Evolutionary conservation across 495 filamentous ascomycete species (phyloP).

Genomic region (Saxophila tyrrhenica): DNA sequence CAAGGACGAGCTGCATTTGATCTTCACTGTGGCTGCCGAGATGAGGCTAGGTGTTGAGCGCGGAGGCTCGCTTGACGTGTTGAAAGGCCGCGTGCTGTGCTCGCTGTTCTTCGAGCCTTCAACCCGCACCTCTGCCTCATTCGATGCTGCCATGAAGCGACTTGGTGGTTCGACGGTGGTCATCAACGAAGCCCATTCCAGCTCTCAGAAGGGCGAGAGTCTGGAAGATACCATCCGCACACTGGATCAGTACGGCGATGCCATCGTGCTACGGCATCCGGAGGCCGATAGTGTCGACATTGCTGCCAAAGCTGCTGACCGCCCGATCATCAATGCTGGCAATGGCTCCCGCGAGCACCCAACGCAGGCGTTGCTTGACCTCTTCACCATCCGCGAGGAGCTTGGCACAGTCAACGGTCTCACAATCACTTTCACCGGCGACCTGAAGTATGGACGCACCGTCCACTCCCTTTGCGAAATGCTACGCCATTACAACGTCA

Average conservation of each 20-base stretch:
- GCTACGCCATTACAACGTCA: constrained; percentile 86
- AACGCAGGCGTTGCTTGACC: constrained; percentile 94
- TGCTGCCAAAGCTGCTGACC: constrained; percentile 73
- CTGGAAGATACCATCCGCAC: constrained; percentile 90
- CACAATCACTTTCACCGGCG: constrained; percentile 90
- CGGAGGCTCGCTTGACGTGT: constrained; percentile 74
- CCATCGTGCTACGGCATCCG: constrained; percentile 86
- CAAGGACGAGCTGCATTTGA: constrained; percentile 72
- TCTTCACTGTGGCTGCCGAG: constrained; percentile 93
- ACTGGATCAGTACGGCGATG: constrained; percentile 86
- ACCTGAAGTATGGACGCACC: constrained; percentile 83
- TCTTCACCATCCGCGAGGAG: constrained; percentile 97
- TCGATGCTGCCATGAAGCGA: constrained; percentile 96
- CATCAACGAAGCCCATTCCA: constrained; percentile 69
- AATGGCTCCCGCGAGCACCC: constrained; percentile 94
- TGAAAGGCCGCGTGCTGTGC: constrained; percentile 74
- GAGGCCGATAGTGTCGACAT: constrained; percentile 62
- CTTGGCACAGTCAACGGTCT: constrained; percentile 86
- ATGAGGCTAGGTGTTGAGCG: constrained; percentile 89
- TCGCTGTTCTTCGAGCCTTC: constrained; percentile 97
- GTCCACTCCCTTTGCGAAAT: constrained; percentile 91
- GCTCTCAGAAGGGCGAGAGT: constrained; percentile 82
- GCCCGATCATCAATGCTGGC: constrained; percentile 92
- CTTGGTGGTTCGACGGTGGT: constrained; percentile 74
- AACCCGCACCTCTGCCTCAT: constrained; percentile 88